Evolutionary conservation across 768 basidiomycete genomes (phyloP), one percentile per base, ranked within the genome.

Genomic region (Rhizopogon sp.): DNA sequence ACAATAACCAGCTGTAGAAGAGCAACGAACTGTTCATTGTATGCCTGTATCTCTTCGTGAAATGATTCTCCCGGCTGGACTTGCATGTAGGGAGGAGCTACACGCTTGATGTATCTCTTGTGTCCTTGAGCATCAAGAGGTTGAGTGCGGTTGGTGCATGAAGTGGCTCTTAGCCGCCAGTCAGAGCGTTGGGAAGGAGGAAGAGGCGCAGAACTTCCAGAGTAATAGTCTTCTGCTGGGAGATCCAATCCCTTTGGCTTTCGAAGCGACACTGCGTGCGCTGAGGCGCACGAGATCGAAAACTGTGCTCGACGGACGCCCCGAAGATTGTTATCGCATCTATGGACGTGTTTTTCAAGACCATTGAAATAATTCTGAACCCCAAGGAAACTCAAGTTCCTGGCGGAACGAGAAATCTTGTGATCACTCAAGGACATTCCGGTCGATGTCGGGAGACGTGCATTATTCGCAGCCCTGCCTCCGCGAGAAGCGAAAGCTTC

Each of bases 101-200:
- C 67, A 45, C 81, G 76, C 51, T 70, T 73, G 56, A 70, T 52
- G 64, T 68, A 69, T 52, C 59, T 58, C 56, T 52, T 64, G 45
- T 54, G 41, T 46, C 55, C 58, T 22, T 50, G 56, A 52, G 39
- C 54, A 13, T 56, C 56, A 51, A 53, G 20, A 54, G 47, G 43
- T 61, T 63, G 54, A 50, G 54, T 55, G 58, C 35, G 53, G 5
- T 47, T 55, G 41, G 14, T n/a, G 8, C 81, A 73, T 13, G 84
- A 85, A 10, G 72, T 56, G 7, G 84, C 78, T 17, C 82, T 74
- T 39, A 74, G 61, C 41, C 83, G 74, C 87, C 87, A 88, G 61
- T 88, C 80, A 64, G 82, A 85, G 6, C 86, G 62, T 29, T 62
- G 28, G 10, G 64, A 57, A 10, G 70, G 64, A 1, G 50, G 28